phyloP scores from a whole-genome alignment of 2,329 filamentous ascomycete genomes.

The Fusarium aywerte region DNA sequence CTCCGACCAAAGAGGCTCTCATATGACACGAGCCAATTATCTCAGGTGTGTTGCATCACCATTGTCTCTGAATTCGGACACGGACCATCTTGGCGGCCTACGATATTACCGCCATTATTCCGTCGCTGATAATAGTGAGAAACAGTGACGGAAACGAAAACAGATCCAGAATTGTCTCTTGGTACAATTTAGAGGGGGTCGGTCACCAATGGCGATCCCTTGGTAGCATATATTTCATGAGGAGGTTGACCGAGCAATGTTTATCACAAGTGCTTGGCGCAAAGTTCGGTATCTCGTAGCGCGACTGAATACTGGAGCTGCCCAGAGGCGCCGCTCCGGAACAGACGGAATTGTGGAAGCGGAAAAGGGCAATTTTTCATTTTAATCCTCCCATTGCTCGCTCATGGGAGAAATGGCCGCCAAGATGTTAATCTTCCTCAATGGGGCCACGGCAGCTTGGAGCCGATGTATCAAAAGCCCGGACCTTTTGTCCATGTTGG shows the following conservation, averaged over 20 bases:
- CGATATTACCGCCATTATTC: constrained; percentile 29
- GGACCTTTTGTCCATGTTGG: constrained; percentile 38
- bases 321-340: constrained; percentile 24
- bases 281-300: constrained; percentile 26
- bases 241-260: constrained; percentile 26
- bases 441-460: constrained; percentile 20
- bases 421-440: constrained; percentile 35
- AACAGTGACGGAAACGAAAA: constrained; percentile 1
- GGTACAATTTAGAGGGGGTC: neutral
- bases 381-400: constrained; percentile 11
- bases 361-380: constrained; percentile 13
- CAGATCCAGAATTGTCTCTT: constrained; percentile 5
- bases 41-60: constrained; percentile 32
- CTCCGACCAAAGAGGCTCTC: constrained; percentile 26
- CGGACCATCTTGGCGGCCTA: constrained; percentile 32
- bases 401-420: constrained; percentile 19
- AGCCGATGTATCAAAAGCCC: constrained; percentile 32
- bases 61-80: constrained; percentile 38
- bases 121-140: constrained; percentile 12
- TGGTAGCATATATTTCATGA: neutral
- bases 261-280: constrained; percentile 19
- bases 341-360: constrained; percentile 32
- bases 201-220: neutral
- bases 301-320: constrained; percentile 17
- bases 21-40: constrained; percentile 38